Percentiles rank a stretch among this genome's conserved stretches.
phyloP scores from a whole-genome alignment of 192 early-diverging fungal species.

The Coemansia sp. region DNA sequence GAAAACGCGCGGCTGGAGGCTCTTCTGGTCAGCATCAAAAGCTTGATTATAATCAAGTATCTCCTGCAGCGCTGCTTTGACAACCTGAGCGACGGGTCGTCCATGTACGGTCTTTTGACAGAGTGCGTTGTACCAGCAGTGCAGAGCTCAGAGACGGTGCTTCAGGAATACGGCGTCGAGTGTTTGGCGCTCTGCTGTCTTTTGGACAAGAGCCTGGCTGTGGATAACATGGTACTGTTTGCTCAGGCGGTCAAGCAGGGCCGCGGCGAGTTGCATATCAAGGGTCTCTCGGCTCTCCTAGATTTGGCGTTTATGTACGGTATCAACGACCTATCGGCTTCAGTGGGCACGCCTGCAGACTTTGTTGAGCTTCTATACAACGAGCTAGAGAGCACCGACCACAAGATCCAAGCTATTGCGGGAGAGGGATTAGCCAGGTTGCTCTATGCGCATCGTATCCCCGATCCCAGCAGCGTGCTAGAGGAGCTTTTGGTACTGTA shows the following conservation, averaged over 20 bases:
- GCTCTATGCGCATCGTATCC: conserved; percentile 54
- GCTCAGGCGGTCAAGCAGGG: conserved; percentile 55
- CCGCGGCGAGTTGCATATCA: conserved; percentile 55
- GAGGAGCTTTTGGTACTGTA: conserved; percentile 76
- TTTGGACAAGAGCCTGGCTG: conserved; percentile 69
- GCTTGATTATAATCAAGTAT: conserved; percentile 65
- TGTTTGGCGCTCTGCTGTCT: conserved; percentile 78
- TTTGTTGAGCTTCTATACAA: conserved; percentile 52
- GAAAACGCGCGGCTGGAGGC: conserved; percentile 45
- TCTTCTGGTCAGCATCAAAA: conserved; percentile 57
- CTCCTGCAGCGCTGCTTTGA: conserved; percentile 67
- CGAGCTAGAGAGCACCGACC: conserved; percentile 57
- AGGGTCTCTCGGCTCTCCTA: conserved; percentile 65
- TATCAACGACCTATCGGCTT: conserved; percentile 38
- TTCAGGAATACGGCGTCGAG: conserved; percentile 76
- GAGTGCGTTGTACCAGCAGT: conserved; percentile 71
- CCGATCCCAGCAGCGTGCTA: conserved; percentile 51
- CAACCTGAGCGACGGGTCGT: conserved; percentile 64
- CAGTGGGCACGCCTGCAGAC: conserved; percentile 40
- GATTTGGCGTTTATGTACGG: conserved; percentile 53
- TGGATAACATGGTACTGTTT: conserved; percentile 71
- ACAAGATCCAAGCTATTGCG: conserved; percentile 63
- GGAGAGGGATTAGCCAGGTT: conserved; percentile 77
- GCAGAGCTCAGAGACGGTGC: conserved; percentile 58
- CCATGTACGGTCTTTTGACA: conserved; percentile 70